phyloP scores from a whole-genome alignment of 2,329 filamentous ascomycete species.

The Verticillium nubilum region DNA sequence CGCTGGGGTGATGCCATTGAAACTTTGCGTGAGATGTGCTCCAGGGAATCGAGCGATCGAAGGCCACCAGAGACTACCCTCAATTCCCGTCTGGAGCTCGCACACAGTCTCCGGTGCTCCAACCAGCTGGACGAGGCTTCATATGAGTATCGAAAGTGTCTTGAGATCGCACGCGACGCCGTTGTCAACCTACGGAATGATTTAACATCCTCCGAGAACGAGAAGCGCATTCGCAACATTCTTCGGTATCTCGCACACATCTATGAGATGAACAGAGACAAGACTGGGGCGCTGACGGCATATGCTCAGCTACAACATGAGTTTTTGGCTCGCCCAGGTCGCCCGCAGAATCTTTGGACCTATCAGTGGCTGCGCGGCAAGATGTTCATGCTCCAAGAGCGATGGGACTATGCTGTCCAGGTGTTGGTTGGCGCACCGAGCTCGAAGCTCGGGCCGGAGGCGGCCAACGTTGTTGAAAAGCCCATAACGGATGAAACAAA shows the following conservation, averaged over 20 bases:
- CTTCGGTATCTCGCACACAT: slow-evolving; percentile 12
- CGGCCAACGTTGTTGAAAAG: neutral
- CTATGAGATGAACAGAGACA: slow-evolving; percentile 8
- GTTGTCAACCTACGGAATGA: slow-evolving; percentile 3
- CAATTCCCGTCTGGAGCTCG: slow-evolving; percentile 9
- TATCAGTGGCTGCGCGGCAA: slow-evolving; percentile 12
- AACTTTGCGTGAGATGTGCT: slow-evolving; percentile 11
- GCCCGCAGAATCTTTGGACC: slow-evolving; percentile 6
- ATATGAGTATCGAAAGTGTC: slow-evolving; percentile 13
- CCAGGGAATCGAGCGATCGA: slow-evolving; percentile 7
- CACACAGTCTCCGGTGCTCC: slow-evolving; percentile 7
- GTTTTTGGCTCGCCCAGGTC: slow-evolving; percentile 7
- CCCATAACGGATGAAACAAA: neutral
- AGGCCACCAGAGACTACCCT: slow-evolving; percentile 7
- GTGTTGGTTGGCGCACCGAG: slow-evolving; percentile 8
- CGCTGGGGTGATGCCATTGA: slow-evolving; percentile 9
- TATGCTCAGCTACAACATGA: slow-evolving; percentile 11
- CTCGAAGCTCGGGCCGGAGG: slow-evolving; percentile 3
- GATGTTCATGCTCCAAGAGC: slow-evolving; percentile 11
- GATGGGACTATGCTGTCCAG: slow-evolving; percentile 11
- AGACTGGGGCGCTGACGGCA: slow-evolving; percentile 6
- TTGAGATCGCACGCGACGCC: slow-evolving; percentile 8
- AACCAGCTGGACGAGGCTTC: slow-evolving; percentile 9
- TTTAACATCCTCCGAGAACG: neutral
- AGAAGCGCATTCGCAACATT: slow-evolving; percentile 9